Evolutionary conservation across 2,329 filamentous ascomycete genomes (phyloP).

Genomic region (Fusarium praegraminearum): DNA sequence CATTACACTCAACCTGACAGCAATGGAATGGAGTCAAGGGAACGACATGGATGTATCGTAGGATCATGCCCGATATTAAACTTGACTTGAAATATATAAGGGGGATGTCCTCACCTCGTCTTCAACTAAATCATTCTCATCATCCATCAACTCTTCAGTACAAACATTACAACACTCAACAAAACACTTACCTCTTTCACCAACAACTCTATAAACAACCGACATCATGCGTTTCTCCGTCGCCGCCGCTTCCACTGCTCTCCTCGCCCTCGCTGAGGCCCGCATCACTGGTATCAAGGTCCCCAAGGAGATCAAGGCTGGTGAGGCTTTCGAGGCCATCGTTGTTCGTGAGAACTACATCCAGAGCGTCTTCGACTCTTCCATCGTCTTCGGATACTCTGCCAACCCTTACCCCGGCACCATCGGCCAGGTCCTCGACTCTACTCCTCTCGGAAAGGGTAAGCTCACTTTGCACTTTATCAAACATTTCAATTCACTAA

Average conservation of each 20-base stretch:
- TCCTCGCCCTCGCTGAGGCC: constrained; percentile 51
- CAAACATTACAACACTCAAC: neutral
- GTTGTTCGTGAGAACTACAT: constrained; percentile 59
- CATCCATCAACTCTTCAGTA: neutral
- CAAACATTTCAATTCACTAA: neutral
- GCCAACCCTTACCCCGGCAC: constrained; percentile 44
- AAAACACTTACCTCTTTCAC: neutral
- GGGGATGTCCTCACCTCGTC: neutral
- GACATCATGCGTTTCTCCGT: constrained; percentile 47
- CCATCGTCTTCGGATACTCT: constrained; percentile 58
- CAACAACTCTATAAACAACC: neutral
- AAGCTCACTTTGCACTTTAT: neutral
- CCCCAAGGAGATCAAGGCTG: constrained; percentile 56
- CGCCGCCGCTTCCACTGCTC: constrained; percentile 42
- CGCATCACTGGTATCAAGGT: constrained; percentile 58
- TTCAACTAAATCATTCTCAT: neutral
- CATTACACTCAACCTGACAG: neutral
- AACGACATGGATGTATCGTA: constrained; percentile 2
- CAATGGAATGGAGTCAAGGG: neutral
- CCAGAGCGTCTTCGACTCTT: constrained; percentile 59
- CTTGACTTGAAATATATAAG: constrained; percentile 16
- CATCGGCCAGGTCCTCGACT: constrained; percentile 48
- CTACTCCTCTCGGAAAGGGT: constrained; percentile 55
- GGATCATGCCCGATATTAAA: neutral
- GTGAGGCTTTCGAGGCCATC: constrained; percentile 54